phyloP scores from a whole-genome alignment of 2,329 filamentous ascomycete genomes.

The Balansia obtecta region DNA sequence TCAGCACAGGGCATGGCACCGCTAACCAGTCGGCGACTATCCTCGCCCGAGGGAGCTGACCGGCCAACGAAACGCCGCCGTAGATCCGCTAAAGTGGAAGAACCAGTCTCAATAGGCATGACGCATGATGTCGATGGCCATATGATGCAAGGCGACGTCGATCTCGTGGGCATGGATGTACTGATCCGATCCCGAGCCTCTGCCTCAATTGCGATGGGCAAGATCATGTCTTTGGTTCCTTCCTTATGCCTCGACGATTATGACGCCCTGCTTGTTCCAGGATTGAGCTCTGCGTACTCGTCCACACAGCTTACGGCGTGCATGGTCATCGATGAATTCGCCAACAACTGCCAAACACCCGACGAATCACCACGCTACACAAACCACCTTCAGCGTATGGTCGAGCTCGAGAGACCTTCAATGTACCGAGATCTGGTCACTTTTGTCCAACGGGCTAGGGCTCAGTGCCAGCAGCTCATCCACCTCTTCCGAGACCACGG shows the following conservation, averaged over 20 bases:
- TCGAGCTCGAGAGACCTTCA: constrained; percentile 68
- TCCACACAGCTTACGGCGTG: constrained; percentile 77
- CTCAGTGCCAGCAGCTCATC: constrained; percentile 81
- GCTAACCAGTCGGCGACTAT: constrained; percentile 32
- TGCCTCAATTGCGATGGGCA: constrained; percentile 74
- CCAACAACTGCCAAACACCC: constrained; percentile 41
- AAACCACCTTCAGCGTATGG: constrained; percentile 56
- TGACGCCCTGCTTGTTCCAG: constrained; percentile 51
- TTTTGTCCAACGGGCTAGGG: constrained; percentile 77
- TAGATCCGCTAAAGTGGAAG: constrained; percentile 74
- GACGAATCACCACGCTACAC: constrained; percentile 39
- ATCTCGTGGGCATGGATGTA: constrained; percentile 80
- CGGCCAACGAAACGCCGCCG: constrained; percentile 64
- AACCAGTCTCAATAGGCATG: constrained; percentile 47
- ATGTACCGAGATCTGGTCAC: constrained; percentile 86
- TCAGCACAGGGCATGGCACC: constrained; percentile 35
- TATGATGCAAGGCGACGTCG: constrained; percentile 95
- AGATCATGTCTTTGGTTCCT: constrained; percentile 71
- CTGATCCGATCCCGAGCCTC: constrained; percentile 83
- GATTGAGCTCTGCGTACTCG: constrained; percentile 61
- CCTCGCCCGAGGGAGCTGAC: constrained; percentile 42
- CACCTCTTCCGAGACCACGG: constrained; percentile 87
- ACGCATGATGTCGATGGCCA: constrained; percentile 94
- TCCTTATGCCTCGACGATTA: constrained; percentile 47
- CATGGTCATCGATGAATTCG: constrained; percentile 81